Evolutionary conservation across 2,329 filamentous ascomycete genomes (phyloP).

Genomic region (Knoxdaviesia proteae): DNA sequence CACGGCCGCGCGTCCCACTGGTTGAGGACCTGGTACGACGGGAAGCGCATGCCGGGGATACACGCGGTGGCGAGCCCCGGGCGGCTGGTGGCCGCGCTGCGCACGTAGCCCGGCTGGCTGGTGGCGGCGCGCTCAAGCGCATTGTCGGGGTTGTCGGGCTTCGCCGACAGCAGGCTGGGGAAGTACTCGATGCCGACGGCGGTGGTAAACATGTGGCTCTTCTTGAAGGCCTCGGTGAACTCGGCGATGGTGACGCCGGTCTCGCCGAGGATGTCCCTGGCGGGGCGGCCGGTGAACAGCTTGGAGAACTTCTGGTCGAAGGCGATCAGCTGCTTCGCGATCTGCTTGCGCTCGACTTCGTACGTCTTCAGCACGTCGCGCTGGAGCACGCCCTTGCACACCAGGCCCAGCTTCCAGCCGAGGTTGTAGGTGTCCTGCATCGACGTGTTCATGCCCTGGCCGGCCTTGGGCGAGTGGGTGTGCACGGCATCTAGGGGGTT

Average conservation of each 20-base stretch:
- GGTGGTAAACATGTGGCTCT: constrained; percentile 23
- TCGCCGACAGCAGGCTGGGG: constrained; percentile 5
- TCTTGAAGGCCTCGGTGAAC: constrained; percentile 38
- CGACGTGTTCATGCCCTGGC: constrained; percentile 45
- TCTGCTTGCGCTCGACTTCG: constrained; percentile 25
- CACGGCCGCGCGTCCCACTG: constrained; percentile 33
- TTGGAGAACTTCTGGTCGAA: constrained; percentile 26
- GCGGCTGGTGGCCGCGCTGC: constrained; percentile 10
- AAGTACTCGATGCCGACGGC: constrained; percentile 12
- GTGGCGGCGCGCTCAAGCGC: too few species aligned
- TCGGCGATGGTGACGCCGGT: constrained; percentile 39
- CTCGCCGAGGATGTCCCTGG: constrained; percentile 38
- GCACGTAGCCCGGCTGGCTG: constrained; percentile 8
- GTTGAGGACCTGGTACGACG: constrained; percentile 36
- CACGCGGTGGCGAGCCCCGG: constrained; percentile 15
- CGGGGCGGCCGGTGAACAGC: constrained; percentile 30
- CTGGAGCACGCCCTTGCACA: constrained; percentile 16
- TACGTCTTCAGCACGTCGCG: constrained; percentile 25
- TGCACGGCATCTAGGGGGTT: constrained; percentile 21
- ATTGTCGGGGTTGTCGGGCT: neutral
- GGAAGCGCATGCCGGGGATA: constrained; percentile 32
- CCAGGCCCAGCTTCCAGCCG: constrained; percentile 26
- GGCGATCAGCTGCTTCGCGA: constrained; percentile 22
- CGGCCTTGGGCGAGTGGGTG: constrained; percentile 29
- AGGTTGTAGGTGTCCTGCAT: constrained; percentile 41